Evolutionary conservation across 805 yeast genomes (phyloP), one percentile per base, ranked within the genome.

Genomic region (Wickerhamiella slavikovae): DNA sequence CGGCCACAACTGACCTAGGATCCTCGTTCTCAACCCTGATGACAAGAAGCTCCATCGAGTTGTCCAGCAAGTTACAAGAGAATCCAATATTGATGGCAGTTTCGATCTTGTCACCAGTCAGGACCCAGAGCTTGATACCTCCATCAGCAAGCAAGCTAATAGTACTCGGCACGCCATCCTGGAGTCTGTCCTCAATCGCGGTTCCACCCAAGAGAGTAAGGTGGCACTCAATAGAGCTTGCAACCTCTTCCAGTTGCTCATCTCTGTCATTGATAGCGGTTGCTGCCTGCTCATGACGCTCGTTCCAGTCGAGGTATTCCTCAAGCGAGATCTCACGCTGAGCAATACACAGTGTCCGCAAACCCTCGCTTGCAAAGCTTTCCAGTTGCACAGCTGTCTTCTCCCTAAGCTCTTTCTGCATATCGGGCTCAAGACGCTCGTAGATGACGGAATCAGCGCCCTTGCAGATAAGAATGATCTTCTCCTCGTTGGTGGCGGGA

Each of bases 41-140:
- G 15, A 72, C 70, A 29, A 76, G 52, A 27, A 78, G 49, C 40
- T 72, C 67, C 91, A 77, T 77, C 24, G 63, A 68, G 38, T 64
- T 72, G 34, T 67, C 71, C 29, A 77, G 57, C 44, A 77, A 54
- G 39, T 77, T 77, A 52, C 91, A 76, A 11, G 82, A 71, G 45
- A 75, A 76, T 2, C 91, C 91, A 49, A 76, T 76, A 50, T 77
- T 77, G 47, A 76, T 77, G 3, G 91, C 91, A n/a, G 91, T 76
- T 50, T 76, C 91, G 27, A 76, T 71, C 47, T 73, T 70, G 51
- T 76, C 91, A 39, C 91, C 91, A 9, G 91, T 76, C 17, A 76
- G 55, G 28, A 76, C 89, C 91, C 91, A 76, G 22, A 77, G 58
- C 51, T 76, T 76, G 39, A 76, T 69, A 25, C 91, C 91, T 1